Conservation (phyloP, 805 yeast genomes). For the Metschnikowia arizonensis region DNA sequence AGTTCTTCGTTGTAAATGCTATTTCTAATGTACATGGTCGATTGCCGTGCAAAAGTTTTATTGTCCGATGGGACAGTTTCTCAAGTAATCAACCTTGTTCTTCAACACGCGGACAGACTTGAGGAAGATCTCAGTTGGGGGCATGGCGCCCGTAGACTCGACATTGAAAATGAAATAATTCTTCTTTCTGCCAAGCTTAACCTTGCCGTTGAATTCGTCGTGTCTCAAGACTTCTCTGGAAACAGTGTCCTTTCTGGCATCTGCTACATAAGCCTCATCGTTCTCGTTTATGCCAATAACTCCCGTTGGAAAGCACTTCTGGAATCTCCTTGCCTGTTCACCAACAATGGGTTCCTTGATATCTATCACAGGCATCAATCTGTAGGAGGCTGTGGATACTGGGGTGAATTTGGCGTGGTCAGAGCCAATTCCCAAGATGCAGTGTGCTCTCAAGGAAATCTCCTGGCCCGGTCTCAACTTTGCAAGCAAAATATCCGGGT, state of each 20-base stretch:
- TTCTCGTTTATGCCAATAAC: conserved; percentile 70
- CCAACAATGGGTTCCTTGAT: conserved; percentile 74
- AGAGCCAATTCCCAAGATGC: conserved; percentile 84
- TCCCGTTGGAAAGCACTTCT: conserved; percentile 89
- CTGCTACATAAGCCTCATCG: conserved; percentile 75
- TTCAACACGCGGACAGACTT: conserved; percentile 82
- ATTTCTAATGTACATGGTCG: conserved; percentile 4
- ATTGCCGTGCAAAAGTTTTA: conserved; percentile 17
- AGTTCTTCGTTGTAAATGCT: conserved; percentile 3
- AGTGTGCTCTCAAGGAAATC: conserved; percentile 83
- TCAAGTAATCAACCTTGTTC: conserved; percentile 77
- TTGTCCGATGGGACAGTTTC: conserved; percentile 72
- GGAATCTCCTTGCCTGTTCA: conserved; percentile 70
- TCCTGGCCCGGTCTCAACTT: conserved; percentile 97
- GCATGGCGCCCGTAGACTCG: conserved; percentile 95
- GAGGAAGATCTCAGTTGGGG: conserved; percentile 92
- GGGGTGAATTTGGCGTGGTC: conserved; percentile 99
- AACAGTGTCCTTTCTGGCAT: conserved; percentile 93
- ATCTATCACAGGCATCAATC: conserved; percentile 84
- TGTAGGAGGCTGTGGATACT: conserved; percentile 92
- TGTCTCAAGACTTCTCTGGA: conserved; percentile 95
- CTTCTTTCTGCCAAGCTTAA: conserved; percentile 84
- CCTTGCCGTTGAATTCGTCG: conserved; percentile 83
- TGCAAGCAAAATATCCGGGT: conserved; percentile 86
- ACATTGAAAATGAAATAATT: conserved; percentile 93